Evolutionary conservation across 108 stramenopile species (phyloP).

Genomic region (Pseudonitzschia delicatissima): DNA sequence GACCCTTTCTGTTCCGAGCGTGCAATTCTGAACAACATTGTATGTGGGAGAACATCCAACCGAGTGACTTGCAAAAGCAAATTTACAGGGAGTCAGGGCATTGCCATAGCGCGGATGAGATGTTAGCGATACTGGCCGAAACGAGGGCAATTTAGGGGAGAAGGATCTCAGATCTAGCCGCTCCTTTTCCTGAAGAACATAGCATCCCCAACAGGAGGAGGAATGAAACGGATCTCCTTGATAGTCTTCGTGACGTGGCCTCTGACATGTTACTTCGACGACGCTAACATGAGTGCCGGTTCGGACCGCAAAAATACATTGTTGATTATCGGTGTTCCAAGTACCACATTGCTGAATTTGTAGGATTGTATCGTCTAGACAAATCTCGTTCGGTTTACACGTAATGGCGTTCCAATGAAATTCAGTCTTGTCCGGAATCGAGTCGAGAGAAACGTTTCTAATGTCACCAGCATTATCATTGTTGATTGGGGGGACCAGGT

Average conservation of each 20-base stretch:
- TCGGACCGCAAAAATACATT: conserved; percentile 29
- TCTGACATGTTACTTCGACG: conserved; percentile 5
- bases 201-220: conserved; percentile 33
- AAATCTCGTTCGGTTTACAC: conserved; percentile 24
- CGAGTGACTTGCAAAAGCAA: conserved; percentile 45
- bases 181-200: conserved; percentile 35
- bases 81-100: conserved; percentile 35
- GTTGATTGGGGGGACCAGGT: conserved; percentile 36
- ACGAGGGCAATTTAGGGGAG: conserved; percentile 30
- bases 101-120: conserved; percentile 58
- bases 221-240: neutral
- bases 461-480: conserved; percentile 16
- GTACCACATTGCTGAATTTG: conserved; percentile 55
- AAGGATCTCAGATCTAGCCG: conserved; percentile 58
- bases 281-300: conserved; percentile 49
- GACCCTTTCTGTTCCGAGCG: neutral
- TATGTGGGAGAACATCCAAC: neutral
- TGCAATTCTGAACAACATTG: conserved; percentile 31
- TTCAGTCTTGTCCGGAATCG: neutral
- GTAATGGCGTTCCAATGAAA: neutral
- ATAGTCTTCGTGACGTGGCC: conserved; percentile 5
- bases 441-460: neutral
- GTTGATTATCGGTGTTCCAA: conserved; percentile 22
- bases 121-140: conserved; percentile 44
- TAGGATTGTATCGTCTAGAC: conserved; percentile 58